Percentiles rank a stretch among this genome's conserved stretches.
Conservation (phyloP, 2,329 filamentous ascomycete species). For the Ceratocystis eucalypticola region DNA sequence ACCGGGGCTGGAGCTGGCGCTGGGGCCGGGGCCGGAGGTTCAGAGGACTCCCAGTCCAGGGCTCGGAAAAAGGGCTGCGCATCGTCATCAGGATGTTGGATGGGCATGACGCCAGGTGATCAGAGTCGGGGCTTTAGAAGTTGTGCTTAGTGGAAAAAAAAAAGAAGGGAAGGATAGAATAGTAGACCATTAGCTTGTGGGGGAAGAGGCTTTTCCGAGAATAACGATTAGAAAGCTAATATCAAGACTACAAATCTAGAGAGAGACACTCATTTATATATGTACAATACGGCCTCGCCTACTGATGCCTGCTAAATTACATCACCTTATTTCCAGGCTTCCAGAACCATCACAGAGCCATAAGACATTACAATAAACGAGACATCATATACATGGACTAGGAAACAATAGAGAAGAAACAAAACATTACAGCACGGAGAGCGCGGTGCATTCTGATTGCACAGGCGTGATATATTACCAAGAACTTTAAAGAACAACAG, state of each 20-base stretch:
- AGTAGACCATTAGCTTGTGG: no score
- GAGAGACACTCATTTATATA: background rate
- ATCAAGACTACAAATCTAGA: background rate
- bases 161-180: background rate
- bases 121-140: no score
- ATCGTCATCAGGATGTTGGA: background rate
- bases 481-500: slow-evolving; percentile 1
- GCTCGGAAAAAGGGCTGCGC: slow-evolving; percentile 4
- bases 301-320: background rate
- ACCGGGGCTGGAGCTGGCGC: background rate
- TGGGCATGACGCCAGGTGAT: background rate
- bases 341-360: background rate
- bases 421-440: background rate
- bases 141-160: background rate
- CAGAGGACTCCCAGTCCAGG: slow-evolving; percentile 1
- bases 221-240: background rate
- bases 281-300: background rate
- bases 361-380: background rate
- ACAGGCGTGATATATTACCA: background rate
- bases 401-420: background rate
- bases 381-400: background rate
- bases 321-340: background rate
- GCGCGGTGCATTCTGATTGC: background rate
- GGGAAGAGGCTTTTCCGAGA: background rate
- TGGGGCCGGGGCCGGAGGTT: background rate